Evolutionary conservation across 106 monocot genomes (phyloP).

Genomic region (Phalaenopsis equestris): DNA sequence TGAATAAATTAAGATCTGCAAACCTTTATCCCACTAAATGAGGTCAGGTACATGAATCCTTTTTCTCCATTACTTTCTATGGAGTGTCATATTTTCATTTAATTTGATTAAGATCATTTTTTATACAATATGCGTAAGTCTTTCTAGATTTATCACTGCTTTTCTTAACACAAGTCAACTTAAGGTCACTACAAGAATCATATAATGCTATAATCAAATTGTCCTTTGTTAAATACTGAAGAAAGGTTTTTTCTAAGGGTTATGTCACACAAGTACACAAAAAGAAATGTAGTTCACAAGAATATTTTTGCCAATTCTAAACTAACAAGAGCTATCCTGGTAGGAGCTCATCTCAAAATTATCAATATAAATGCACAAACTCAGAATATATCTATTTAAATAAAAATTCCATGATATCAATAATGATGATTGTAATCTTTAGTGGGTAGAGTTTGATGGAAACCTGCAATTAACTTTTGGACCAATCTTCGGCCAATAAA

Average conservation of each 20-base stretch:
- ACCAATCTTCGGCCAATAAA: slow-evolving; percentile 82
- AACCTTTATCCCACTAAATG: no score
- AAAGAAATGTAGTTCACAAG: neutral
- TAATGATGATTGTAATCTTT: neutral
- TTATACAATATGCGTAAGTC: no score
- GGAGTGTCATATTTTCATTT: no score
- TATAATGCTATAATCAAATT: neutral
- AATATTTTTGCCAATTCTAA: neutral
- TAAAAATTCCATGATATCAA: neutral
- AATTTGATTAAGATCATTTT: no score
- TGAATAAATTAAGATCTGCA: no score
- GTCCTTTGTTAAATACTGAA: neutral
- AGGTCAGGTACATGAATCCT: no score
- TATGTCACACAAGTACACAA: neutral
- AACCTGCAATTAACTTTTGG: slow-evolving; percentile 69
- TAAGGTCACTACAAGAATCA: neutral
- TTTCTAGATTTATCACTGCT: no score
- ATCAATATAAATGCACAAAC: neutral
- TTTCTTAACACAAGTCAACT: no score
- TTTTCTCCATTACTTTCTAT: no score
- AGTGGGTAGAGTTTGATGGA: neutral
- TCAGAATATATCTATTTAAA: neutral
- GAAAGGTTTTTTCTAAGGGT: neutral
- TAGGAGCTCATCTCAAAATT: neutral
- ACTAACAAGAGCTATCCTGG: neutral